A percentile compares a stretch with the other conserved stretches of the same genome.
Evolutionary conservation across 2,329 filamentous ascomycete genomes (phyloP).

Genomic region (Paecilomyces sp.): DNA sequence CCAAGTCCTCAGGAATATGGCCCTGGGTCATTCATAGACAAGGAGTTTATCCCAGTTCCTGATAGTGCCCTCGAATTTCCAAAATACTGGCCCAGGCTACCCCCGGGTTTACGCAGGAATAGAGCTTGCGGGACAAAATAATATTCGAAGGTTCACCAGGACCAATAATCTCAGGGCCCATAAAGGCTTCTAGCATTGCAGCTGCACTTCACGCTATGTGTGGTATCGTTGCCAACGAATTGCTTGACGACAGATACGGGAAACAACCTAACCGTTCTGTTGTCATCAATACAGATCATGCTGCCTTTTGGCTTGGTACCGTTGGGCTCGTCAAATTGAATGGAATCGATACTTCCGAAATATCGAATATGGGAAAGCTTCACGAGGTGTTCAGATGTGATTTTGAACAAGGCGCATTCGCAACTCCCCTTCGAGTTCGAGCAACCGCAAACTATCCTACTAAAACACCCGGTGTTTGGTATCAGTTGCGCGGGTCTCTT

Average conservation of each 20-base stretch:
- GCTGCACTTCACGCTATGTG: not conserved
- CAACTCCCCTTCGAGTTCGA: not conserved
- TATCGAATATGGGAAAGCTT: not conserved
- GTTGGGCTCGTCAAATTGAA: not conserved
- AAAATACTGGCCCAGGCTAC: not conserved
- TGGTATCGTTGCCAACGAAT: not conserved
- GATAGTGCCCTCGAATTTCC: not conserved
- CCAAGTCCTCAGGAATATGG: not conserved
- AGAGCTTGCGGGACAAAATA: not conserved
- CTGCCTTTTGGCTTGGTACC: not conserved
- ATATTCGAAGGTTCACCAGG: not conserved
- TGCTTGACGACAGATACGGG: not conserved
- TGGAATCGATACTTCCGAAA: not conserved
- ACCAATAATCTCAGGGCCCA: not conserved
- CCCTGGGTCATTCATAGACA: not conserved
- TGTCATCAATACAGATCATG: not conserved
- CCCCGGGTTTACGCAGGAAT: not conserved
- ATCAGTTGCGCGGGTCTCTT: not conserved
- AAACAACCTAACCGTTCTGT: not conserved
- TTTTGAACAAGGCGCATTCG: not conserved
- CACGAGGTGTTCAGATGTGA: not conserved
- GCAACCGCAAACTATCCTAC: not conserved
- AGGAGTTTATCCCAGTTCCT: not conserved
- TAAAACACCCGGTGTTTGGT: not conserved
- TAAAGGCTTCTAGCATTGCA: not conserved